phyloP scores from a whole-genome alignment of 257 asterid genomes.

The Dorcoceras hygrometricum region DNA sequence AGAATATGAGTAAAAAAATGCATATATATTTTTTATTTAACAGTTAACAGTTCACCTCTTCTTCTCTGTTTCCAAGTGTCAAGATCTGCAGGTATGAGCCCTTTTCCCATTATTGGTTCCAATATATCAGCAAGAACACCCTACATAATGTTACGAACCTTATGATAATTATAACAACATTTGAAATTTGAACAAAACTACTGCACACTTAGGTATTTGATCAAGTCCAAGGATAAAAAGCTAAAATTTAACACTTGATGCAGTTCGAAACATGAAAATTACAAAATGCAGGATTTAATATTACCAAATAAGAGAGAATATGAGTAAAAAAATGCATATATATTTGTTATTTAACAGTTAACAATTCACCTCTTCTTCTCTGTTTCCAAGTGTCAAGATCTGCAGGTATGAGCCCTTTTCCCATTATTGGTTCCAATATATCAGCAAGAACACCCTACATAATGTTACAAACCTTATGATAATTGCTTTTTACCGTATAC shows the following conservation, averaged over 20 bases:
- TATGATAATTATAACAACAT: no score
- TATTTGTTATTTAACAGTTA: constrained; percentile 13
- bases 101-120: constrained; percentile 99
- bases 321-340: constrained; percentile 4
- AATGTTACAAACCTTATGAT: constrained; percentile 24
- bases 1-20: constrained; percentile 2
- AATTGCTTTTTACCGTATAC: constrained; percentile 15
- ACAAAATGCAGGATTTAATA: neutral
- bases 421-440: constrained; percentile 98
- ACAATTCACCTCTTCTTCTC: constrained; percentile 79
- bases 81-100: constrained; percentile 95
- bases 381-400: constrained; percentile 96
- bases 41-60: constrained; percentile 55
- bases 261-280: neutral
- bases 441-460: constrained; percentile 95
- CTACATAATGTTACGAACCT: constrained; percentile 39
- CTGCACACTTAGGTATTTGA: neutral
- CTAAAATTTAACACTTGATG: neutral
- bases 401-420: constrained; percentile 98
- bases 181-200: neutral
- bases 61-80: constrained; percentile 97
- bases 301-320: neutral
- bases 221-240: neutral
- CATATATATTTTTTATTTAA: constrained; percentile 12
- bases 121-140: constrained; percentile 98